Evolutionary conservation across 345 rosid species (phyloP), one percentile per base, ranked within the genome.

Genomic region (Acer saccharum): DNA sequence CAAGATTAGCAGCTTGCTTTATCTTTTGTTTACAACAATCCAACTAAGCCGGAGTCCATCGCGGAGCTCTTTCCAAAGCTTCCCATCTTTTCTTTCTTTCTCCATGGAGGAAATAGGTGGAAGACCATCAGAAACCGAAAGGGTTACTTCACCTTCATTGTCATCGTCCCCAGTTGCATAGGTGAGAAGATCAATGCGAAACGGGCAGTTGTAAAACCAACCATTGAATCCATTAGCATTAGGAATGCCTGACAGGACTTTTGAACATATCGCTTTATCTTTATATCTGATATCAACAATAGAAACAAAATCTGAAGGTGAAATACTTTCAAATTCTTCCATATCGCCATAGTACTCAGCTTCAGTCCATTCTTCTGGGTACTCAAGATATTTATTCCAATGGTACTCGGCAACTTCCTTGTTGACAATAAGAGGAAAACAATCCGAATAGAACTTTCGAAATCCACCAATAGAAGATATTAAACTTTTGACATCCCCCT

Each of bases 161-260:
- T 89, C 91, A 57, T 87, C 88, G 54, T 81, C 90, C 68, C 83
- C 78, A 18, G 86, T 78, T 14, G 78, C 86, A 80, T 73, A 84
- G 25, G 82, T 83, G 25, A 91, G 89, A 68, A 91, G 88, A 79
- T 91, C 93, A 4, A 91, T 86, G 62, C 87, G 87, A 71, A 91
- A 91, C 7, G 93, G 96, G 80, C 96, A 91, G 77, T 79, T 89
- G 83, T 87, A 82, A 82, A 91, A 90, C 96, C 96, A 91, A 16
- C 91, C 88, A 58, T 88, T 84, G 85, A 79, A 85, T 48, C 87
- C 92, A 75, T 88, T 84, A 23, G 91, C 89, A 79, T 90, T 87
- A 6, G 96, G 96, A 60, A 90, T 88, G 48, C 93, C 96, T 91
- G 91, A 91, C 43, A 90, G 80, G 60, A 90, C 91, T 83, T 88